phyloP scores from a whole-genome alignment of 1,284 basidiomycete species.

The Cryptococcus sp. region DNA sequence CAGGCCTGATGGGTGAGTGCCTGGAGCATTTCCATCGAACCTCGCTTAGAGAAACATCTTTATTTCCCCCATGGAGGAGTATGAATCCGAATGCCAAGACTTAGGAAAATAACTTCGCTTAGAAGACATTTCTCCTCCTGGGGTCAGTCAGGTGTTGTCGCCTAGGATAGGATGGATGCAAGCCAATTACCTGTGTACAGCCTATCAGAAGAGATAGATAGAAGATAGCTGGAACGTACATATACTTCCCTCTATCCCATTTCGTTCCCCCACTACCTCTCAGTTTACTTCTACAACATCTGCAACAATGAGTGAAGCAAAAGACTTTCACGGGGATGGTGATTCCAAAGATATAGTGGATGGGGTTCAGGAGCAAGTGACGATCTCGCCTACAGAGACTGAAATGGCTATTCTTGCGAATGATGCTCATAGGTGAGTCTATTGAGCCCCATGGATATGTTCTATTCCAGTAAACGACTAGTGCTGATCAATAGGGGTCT shows the following conservation, averaged over 20 bases:
- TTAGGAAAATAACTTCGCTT: not conserved
- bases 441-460: not conserved
- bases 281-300: not conserved
- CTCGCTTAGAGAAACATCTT: not conserved
- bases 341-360: not conserved
- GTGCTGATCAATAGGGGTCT: conserved; percentile 14
- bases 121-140: not conserved
- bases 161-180: too few species aligned
- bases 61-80: not conserved
- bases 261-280: not conserved
- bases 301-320: not conserved
- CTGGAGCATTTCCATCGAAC: too few species aligned
- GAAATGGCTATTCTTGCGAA: not conserved
- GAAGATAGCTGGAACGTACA: not conserved
- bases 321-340: not conserved
- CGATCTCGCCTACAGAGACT: not conserved
- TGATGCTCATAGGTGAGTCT: not conserved
- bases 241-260: not conserved
- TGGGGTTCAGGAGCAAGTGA: not conserved
- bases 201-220: too few species aligned
- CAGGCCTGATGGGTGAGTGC: too few species aligned
- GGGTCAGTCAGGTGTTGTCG: too few species aligned
- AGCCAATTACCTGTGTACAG: too few species aligned
- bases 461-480: not conserved
- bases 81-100: not conserved